These are phyloP conservation scores for Penicillium nucicola DNA, from an alignment of 495 filamentous ascomycete genomes.

Conservation along the genomic window DNA sequence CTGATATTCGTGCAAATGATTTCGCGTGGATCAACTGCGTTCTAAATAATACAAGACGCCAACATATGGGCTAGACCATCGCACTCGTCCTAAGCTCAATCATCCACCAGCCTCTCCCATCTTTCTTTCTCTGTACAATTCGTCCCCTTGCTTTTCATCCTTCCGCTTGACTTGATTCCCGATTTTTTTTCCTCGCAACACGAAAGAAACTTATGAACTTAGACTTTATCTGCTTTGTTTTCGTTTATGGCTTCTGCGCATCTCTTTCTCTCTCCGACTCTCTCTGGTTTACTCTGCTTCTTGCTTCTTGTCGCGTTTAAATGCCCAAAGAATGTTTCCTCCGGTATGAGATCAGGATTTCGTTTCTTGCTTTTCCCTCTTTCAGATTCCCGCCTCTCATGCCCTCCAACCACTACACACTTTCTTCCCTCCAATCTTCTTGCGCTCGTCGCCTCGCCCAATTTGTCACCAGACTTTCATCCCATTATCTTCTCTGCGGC, in stretches of 20 bases:
- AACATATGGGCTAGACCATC: no score
- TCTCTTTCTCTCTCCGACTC: no score
- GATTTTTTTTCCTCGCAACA: not conserved
- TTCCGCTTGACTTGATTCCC: not conserved
- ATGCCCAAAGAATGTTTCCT: slow-evolving; percentile 1
- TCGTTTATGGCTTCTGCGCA: not conserved
- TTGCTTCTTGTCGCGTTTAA: not conserved
- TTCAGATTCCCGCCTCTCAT: no score
- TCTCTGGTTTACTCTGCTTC: no score
- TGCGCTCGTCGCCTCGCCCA: not conserved
- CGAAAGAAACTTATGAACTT: slow-evolving; percentile 8
- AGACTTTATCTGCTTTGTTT: slow-evolving; percentile 2
- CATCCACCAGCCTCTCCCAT: not conserved
- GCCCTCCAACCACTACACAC: no score
- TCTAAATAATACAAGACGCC: no score
- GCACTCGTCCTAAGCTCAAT: no score
- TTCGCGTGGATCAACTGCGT: no score
- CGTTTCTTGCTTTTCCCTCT: not conserved
- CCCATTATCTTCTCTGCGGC: not conserved
- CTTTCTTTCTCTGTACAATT: slow-evolving; percentile 13
- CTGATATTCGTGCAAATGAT: slow-evolving; percentile 12
- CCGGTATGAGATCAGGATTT: not conserved
- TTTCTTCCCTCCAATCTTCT: not conserved
- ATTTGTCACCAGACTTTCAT: not conserved
- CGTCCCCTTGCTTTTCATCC: not conserved